Base-by-base conservation (phyloP, 2,329 filamentous ascomycete species). In the Aspergillus sojae region DNA sequence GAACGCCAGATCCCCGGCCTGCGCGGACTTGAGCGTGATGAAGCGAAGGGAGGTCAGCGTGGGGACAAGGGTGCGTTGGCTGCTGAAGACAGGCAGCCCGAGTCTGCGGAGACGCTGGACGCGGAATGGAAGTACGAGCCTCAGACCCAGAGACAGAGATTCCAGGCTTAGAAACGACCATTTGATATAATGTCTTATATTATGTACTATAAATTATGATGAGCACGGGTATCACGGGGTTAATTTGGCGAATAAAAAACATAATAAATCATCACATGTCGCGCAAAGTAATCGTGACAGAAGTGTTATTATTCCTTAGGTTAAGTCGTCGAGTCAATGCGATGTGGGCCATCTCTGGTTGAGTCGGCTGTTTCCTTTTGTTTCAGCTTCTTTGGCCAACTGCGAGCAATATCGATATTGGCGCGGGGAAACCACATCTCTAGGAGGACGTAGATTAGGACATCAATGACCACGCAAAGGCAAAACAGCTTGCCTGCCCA, bases 401-500 rank as follows among this genome's bases (percentile, higher is more conserved):
- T 91, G 55, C 90, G 89, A 55, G 92, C 94, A 63, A 95, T 88
- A 72, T 99, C 95, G 67, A 99, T 98, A 48, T 88, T 86, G 43
- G 91, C 89, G 62, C 94, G 84, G 0, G 95, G 95, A 66, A 91
- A 94, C 81, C 88, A 91, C 78, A 96, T 88, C 77, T 99, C 95
- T 59, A 97, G 83, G 56, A 96, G 88, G 55, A 97, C 84, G 71
- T 93, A 97, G 58, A 99, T 85, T 56, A 99, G 80, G 72, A 97
- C 99, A 78, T 99, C 95, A 58, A 99, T 90, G 62, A 98, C 89
- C 12, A 94, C 94, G 68, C 94, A 97, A 1, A 99, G 83, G 72
- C 95, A 97, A 74, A 99, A 99, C 10, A 99, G 83, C 79, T 99
- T 99, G 41, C 95, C 95, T 0, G 95, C 95, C 95, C 95, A 99